Evolutionary conservation across 345 rosid species (phyloP).

Genomic region (Rhodomyrtus tomentosa): DNA sequence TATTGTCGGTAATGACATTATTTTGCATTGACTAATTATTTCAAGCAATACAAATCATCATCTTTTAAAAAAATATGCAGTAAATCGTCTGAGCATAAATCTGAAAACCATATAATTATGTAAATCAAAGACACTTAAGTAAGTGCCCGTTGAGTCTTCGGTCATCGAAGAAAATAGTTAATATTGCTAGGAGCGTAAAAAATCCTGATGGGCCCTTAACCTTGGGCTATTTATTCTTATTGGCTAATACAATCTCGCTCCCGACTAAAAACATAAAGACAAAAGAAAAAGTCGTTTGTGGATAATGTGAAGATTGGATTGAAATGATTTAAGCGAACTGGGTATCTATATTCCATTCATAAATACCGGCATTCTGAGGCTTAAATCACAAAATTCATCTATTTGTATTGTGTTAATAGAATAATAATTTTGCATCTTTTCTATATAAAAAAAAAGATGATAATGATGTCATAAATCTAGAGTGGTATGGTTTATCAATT

Average conservation of each 20-base stretch:
- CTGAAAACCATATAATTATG: too few relatives aligned
- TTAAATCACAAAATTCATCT: not conserved
- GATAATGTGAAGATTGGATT: not conserved
- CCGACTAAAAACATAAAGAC: too few relatives aligned
- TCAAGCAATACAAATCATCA: too few relatives aligned
- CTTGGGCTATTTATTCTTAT: not conserved
- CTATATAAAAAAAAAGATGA: not conserved
- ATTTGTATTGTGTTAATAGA: too few relatives aligned
- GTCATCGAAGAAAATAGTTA: too few relatives aligned
- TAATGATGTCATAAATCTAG: not conserved
- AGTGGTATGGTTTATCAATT: not conserved
- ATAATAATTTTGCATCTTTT: not conserved
- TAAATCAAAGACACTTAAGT: too few relatives aligned
- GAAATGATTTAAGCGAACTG: not conserved
- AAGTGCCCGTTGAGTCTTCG: too few relatives aligned
- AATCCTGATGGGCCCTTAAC: not conserved
- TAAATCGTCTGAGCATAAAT: too few relatives aligned
- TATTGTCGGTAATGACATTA: too few relatives aligned
- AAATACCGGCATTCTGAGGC: not conserved
- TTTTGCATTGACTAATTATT: too few relatives aligned
- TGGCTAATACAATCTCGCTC: too few relatives aligned
- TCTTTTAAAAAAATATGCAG: too few relatives aligned
- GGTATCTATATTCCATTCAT: not conserved
- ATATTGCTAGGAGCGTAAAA: not conserved
- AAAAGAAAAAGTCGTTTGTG: not conserved